Percentiles rank a stretch among this genome's conserved stretches.
These are phyloP conservation scores for Aureobasidium sp. DNA, from an alignment of 2,329 filamentous ascomycete species.

Conservation along the genomic window DNA sequence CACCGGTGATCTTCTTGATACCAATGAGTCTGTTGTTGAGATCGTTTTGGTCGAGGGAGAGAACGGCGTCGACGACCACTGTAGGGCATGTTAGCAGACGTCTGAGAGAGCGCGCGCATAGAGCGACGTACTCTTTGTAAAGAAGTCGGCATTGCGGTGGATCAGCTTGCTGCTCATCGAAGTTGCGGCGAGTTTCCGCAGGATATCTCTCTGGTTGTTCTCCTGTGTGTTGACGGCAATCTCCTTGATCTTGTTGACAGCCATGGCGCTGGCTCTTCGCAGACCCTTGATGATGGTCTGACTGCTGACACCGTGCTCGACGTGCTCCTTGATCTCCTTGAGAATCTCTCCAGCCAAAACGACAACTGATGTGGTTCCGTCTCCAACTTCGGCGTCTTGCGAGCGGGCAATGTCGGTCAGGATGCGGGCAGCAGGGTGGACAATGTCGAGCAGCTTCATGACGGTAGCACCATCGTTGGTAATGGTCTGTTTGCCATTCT, in stretches of 20 bases:
- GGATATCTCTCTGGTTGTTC: slow-evolving; percentile 75
- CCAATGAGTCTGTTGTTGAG: slow-evolving; percentile 97
- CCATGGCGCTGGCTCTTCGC: slow-evolving; percentile 78
- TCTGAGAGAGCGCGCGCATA: not conserved
- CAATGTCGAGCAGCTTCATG: slow-evolving; percentile 99
- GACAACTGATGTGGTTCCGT: slow-evolving; percentile 95
- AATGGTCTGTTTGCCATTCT: slow-evolving; percentile 92
- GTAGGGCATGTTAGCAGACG: slow-evolving; percentile 13
- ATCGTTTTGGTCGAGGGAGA: slow-evolving; percentile 92
- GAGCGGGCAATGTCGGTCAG: slow-evolving; percentile 97
- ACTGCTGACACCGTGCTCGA: slow-evolving; percentile 93
- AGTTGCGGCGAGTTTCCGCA: slow-evolving; percentile 82
- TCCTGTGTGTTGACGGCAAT: slow-evolving; percentile 83
- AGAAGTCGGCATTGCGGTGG: slow-evolving; percentile 92
- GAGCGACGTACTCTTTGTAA: slow-evolving; percentile 75
- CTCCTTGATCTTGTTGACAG: slow-evolving; percentile 98
- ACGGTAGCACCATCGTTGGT: slow-evolving; percentile 98
- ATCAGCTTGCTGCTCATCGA: slow-evolving; percentile 99
- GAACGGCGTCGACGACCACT: slow-evolving; percentile 97
- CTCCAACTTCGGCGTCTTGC: slow-evolving; percentile 97
- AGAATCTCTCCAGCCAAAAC: slow-evolving; percentile 95
- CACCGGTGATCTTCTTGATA: slow-evolving; percentile 95
- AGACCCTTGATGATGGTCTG: slow-evolving; percentile 97
- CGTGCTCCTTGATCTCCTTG: slow-evolving; percentile 92
- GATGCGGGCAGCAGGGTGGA: slow-evolving; percentile 93